Base-by-base conservation (phyloP, 148 eudicot genomes). In the Salicornia ramosissima region DNA sequence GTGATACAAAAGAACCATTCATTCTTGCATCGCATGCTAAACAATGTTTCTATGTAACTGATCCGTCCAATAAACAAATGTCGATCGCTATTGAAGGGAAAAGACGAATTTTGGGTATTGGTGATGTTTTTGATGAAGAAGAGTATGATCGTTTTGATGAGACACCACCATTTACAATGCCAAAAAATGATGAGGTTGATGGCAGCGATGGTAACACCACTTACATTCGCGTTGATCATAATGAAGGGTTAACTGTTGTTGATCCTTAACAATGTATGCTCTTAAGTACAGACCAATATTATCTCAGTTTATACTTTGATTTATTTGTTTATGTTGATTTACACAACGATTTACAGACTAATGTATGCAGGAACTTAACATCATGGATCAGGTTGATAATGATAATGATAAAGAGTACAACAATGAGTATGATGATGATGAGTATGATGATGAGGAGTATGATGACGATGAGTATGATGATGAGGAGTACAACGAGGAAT, bases 71-170 rank as follows among this genome's bases (percentile, higher is more conserved):
- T n/a, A n/a, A n/a, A n/a, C n/a, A n/a, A n/a, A n/a, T n/a, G n/a
- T n/a, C n/a, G n/a, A n/a, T n/a, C n/a, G n/a, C n/a, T n/a, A n/a
- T n/a, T 21, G 31, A 54, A 6, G 71, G 61, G 16, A 53, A 54
- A 28, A 68, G 29, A 40, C 28, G 71, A 33, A 54, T 68, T 36
- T 26, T 36, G 13, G 49, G 61, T 6, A 36, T 50, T 42, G 14
- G 52, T 47, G 67, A 64, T 21, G 67, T 64, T 10, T 31, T 64
- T 42, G 56, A 66, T 6, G 71, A 68, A 3, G 25, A 68, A 13
- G 50, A 53, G 33, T 25, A 68, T 36, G 60, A 68, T 22, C 13
- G 39, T 1, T 34, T 68, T 22, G 61, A 54, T 22, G 71, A 68
- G 24, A 50, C 33, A 10, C 57, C 70, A 10, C 70, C 70, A 47